phyloP scores from a whole-genome alignment of 2,329 filamentous ascomycete species.

The Rhynchosporium secalis region DNA sequence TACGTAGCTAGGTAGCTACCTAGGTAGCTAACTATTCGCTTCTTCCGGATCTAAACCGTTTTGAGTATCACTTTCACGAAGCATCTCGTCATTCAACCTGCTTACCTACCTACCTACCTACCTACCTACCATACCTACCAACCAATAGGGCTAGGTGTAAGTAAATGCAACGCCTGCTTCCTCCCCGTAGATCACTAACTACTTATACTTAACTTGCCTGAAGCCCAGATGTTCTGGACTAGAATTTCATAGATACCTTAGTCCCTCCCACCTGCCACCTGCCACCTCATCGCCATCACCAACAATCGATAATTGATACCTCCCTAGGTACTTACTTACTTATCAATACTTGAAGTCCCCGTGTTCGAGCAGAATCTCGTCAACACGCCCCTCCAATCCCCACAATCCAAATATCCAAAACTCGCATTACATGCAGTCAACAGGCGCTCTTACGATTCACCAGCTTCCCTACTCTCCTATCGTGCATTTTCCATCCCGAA shows the following conservation, averaged over 20 bases:
- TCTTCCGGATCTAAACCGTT: constrained; percentile 4
- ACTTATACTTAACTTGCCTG: too few species aligned
- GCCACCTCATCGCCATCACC: background rate
- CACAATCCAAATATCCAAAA: background rate
- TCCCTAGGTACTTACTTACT: background rate
- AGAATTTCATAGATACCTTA: too few species aligned
- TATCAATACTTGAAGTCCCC: background rate
- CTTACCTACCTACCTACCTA: too few species aligned
- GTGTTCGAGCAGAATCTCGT: constrained; percentile 21
- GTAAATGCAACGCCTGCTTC: too few species aligned
- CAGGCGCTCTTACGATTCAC: constrained; percentile 17
- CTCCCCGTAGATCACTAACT: too few species aligned
- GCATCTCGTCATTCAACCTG: background rate
- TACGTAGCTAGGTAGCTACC: background rate
- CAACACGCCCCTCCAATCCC: constrained; percentile 15
- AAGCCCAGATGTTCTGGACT: too few species aligned
- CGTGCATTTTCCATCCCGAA: constrained; percentile 38
- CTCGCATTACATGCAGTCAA: constrained; percentile 29
- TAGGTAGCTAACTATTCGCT: constrained; percentile 7
- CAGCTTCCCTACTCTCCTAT: constrained; percentile 29
- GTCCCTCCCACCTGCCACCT: too few species aligned
- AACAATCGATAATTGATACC: background rate
- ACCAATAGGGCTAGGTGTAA: too few species aligned
- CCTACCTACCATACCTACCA: too few species aligned
- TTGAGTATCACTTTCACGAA: constrained; percentile 1